Evolutionary conservation across 257 asterid species (phyloP), one percentile per base, ranked within the genome.

Genomic region (Linderniella brevidens): DNA sequence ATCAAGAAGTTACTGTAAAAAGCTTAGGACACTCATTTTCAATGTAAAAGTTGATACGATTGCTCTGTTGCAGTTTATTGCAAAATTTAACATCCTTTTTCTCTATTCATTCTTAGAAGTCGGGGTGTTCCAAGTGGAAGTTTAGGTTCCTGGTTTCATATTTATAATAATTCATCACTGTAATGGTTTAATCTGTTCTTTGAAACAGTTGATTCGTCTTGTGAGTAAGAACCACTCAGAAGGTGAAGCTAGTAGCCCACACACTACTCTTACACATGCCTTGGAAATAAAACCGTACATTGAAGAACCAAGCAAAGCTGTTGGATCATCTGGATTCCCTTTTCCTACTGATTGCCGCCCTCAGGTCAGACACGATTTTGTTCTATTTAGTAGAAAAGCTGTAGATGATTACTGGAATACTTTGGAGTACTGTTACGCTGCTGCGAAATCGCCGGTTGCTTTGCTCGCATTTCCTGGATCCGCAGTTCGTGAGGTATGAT

Each of bases 401-500:
- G 87, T 88, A 37, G 77, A 80, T 65, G 94, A 80, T 53, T 88
- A 88, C 76, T 88, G 95, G 98, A 72, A 64, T 50, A 88, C 93
- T 46, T 68, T 88, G 64, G 98, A 84, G 79, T 88, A 80, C 56
- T 74, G 94, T 56, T 88, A 84, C 66, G 74, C 92, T 48, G 76
- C 86, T 20, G 75, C 86, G 46, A 73, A 76, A 61, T 63, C 93
- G 51, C 75, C 72, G 64, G 82, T 92, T 43, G 95, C 98, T 58
- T 54, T 68, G 65, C 86, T 78, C 50, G 95, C 98, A 62, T 88
- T 88, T 67, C 98, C 98, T 6, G 98, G 98, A 65, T 78, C 82
- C 56, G 71, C 77, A 54, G 95, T 80, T 62, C 77, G 67, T 63
- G 94, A 88, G 93, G 98, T 87, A 53, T 57, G 63, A 19, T 52